Conservation (phyloP, 805 yeast species). For the Metschnikowia henanensis region DNA sequence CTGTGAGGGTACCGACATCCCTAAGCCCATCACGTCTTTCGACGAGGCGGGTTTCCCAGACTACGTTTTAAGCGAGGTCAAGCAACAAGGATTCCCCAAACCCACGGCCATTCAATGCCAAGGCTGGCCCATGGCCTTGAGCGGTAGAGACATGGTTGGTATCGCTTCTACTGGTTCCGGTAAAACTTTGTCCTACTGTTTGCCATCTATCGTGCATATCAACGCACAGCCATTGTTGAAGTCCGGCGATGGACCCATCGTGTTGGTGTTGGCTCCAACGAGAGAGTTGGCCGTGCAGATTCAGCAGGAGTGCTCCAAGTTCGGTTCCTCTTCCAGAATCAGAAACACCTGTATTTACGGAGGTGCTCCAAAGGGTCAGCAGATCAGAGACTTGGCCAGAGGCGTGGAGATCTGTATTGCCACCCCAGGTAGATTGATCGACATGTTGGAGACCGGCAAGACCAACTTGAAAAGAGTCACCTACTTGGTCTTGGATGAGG, state of each 20-base stretch:
- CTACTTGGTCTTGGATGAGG: constrained; percentile 96
- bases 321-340: constrained; percentile 98
- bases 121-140: constrained; percentile 88
- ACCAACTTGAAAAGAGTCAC: constrained; percentile 88
- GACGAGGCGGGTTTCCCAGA: constrained; percentile 94
- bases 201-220: constrained; percentile 94
- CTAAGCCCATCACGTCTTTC: constrained; percentile 87
- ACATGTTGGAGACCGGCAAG: constrained; percentile 91
- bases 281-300: constrained; percentile 99
- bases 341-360: constrained; percentile 96
- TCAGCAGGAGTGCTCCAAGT: constrained; percentile 92
- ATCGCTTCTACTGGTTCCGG: constrained; percentile 99
- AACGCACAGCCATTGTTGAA: constrained; percentile 80
- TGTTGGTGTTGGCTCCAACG: constrained; percentile 96
- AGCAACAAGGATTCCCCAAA: constrained; percentile 78
- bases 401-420: constrained; percentile 98
- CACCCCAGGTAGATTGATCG: constrained; percentile 98
- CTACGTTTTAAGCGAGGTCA: constrained; percentile 81
- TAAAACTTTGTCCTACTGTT: constrained; percentile 98
- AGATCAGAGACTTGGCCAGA: constrained; percentile 82
- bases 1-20: constrained; percentile 91
- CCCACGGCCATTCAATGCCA: constrained; percentile 98
- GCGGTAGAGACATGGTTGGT: constrained; percentile 91
- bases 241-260: constrained; percentile 65
- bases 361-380: constrained; percentile 92